A percentile compares a stretch with the other conserved stretches of the same genome.
Conservation (phyloP, 768 basidiomycete species). For the Asterophora parasitica region DNA sequence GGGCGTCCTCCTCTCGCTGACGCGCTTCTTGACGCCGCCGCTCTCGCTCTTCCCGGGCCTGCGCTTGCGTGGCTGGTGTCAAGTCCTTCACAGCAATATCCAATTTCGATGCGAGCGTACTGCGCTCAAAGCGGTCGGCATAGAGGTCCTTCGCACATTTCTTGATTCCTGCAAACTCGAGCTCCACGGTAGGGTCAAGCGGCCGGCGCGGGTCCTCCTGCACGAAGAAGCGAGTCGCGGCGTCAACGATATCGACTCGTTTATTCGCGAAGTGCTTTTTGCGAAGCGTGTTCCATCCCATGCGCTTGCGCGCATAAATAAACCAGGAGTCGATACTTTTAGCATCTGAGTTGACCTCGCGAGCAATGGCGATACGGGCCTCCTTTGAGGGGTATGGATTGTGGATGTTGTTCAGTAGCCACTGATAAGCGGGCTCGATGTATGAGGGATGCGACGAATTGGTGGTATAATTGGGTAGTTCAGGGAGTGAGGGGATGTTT, state of each 20-base stretch:
- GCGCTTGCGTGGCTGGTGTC: slow-evolving; percentile 16
- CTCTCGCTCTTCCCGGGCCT: slow-evolving; percentile 7
- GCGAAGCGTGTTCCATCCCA: slow-evolving; percentile 47
- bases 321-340: slow-evolving; percentile 45
- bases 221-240: slow-evolving; percentile 32
- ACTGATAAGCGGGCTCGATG: slow-evolving; percentile 30
- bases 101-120: slow-evolving; percentile 16
- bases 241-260: slow-evolving; percentile 30
- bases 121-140: slow-evolving; percentile 14
- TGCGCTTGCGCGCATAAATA: slow-evolving; percentile 40
- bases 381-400: slow-evolving; percentile 46
- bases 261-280: slow-evolving; percentile 28
- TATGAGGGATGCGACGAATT: slow-evolving; percentile 10
- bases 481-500: background rate
- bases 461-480: background rate
- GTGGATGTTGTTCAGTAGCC: slow-evolving; percentile 43
- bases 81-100: slow-evolving; percentile 26
- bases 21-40: background rate
- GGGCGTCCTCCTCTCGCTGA: background rate
- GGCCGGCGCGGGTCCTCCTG: slow-evolving; percentile 14
- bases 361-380: slow-evolving; percentile 25
- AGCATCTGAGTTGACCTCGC: slow-evolving; percentile 15
- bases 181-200: slow-evolving; percentile 15
- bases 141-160: slow-evolving; percentile 18
- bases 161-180: slow-evolving; percentile 21